These are phyloP conservation scores for Cenchrus purpureus DNA, from an alignment of 176 grass and related monocot genomes.

Conservation along the genomic window DNA sequence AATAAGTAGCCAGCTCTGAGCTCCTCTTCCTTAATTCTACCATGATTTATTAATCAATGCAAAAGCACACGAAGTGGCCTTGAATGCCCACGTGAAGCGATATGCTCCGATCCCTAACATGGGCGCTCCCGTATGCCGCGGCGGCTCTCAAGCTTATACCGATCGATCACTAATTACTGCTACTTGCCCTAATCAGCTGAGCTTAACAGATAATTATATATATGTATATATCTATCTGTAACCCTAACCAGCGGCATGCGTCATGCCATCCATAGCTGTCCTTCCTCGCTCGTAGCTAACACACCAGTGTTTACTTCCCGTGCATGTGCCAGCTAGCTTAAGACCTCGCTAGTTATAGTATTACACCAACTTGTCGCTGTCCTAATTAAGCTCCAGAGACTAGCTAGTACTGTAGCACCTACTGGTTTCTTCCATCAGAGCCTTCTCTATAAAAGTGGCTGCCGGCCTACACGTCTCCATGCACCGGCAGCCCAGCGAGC, in stretches of 20 bases:
- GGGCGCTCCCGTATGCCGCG: conserved; percentile 16
- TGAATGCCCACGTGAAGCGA: conserved; percentile 64
- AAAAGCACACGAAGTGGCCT: conserved; percentile 49
- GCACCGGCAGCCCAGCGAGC: conserved; percentile 5
- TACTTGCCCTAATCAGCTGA: conserved; percentile 22
- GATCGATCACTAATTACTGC: background rate
- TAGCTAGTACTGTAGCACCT: background rate
- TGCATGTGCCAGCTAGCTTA: conserved; percentile 41
- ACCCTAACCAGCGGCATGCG: conserved; percentile 19
- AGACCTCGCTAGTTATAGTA: background rate
- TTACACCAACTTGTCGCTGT: conserved; percentile 16
- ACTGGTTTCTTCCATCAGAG: background rate
- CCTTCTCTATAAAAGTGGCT: conserved; percentile 46
- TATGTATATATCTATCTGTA: background rate
- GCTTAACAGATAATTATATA: background rate
- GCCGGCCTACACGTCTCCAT: conserved; percentile 41
- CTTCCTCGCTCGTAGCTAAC: conserved; percentile 9
- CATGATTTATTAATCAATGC: conserved; percentile 27
- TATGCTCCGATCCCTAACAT: conserved; percentile 15
- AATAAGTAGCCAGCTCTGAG: background rate
- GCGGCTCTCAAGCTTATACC: conserved; percentile 5
- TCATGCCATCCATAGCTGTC: conserved; percentile 5
- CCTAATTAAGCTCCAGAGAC: background rate
- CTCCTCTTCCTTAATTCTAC: background rate
- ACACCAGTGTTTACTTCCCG: background rate